Evolutionary conservation across 352 stramenopile genomes (phyloP), one percentile per base, ranked within the genome.

Genomic region (Phytophthora pseudosyringae): DNA sequence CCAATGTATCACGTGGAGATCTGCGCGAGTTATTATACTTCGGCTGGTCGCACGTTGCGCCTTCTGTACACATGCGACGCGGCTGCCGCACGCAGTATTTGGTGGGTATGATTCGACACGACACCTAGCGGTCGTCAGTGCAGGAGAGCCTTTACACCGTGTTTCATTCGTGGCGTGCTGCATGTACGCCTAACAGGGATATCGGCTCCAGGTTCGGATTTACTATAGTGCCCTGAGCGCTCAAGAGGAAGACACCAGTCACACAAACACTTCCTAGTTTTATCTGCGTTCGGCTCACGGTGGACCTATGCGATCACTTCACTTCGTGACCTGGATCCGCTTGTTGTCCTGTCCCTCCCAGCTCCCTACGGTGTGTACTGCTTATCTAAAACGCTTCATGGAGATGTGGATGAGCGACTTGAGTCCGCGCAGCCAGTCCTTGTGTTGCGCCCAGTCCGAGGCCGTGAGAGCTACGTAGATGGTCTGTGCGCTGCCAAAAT

Each of bases 361-460:
- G 12, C 64, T 44, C n/a, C 49, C 45, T 44, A 45, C 45, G 50
- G 21, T 29, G 36, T 40, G 33, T 26, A 56, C 49, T 60, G 60
- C 68, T 89, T 91, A 93, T 88, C 84, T 89, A 88, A 94, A 92
- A 41, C 86, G 85, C 81, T 96, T 96, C 74, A 93, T 90, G 47
- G 84, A 94, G 54, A 99, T 95, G 70, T 98, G 94, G 70, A 98
- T 93, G 65, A 99, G 82, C 69, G 93, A 95, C 73, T 99, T 99
- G 73, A 98, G 83, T 12, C 95, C 96, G 71, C 98, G 98, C 61
- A 99, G 88, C 96, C 96, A 99, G 86, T 99, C 97, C 81, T 99
- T 99, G 86, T 99, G 95, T 57, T 96, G 89, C 63, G 89, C 85
- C 97, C 97, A 99, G 56, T 98, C 91, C 50, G 87, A 96, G 49